Conservation (phyloP, 345 rosid genomes). For the Salix purpurea region DNA sequence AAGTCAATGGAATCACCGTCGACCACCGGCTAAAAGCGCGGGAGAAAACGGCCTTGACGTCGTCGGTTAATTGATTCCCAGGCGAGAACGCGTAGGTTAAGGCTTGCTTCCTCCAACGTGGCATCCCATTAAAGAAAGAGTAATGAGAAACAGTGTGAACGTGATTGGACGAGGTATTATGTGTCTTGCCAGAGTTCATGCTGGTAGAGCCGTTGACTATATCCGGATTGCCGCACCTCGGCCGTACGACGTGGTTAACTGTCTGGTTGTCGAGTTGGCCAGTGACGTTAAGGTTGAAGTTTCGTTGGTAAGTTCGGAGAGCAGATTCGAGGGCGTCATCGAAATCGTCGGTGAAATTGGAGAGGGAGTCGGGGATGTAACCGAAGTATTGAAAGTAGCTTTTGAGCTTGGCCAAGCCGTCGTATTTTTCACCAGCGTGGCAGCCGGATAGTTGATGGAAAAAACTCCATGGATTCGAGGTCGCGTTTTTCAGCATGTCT, state of each 20-base stretch:
- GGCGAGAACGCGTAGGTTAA: constrained; percentile 69
- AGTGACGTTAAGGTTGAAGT: constrained; percentile 65
- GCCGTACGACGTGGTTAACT: constrained; percentile 50
- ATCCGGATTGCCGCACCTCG: constrained; percentile 89
- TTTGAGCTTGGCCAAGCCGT: constrained; percentile 66
- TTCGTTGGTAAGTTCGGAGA: constrained; percentile 60
- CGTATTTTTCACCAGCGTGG: constrained; percentile 47
- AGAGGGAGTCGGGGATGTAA: constrained; percentile 39
- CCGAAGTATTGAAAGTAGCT: constrained; percentile 73
- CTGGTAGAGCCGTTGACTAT: constrained; percentile 70
- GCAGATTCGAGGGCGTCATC: constrained; percentile 60
- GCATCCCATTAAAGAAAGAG: constrained; percentile 64
- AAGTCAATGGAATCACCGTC: constrained; percentile 55
- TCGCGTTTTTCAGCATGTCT: constrained; percentile 5
- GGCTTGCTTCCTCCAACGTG: constrained; percentile 61
- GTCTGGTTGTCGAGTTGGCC: constrained; percentile 71
- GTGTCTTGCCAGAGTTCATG: constrained; percentile 61
- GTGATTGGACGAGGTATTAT: constrained; percentile 13
- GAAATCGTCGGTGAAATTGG: constrained; percentile 64
- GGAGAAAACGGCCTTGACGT: constrained; percentile 52
- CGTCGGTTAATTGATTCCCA: constrained; percentile 34
- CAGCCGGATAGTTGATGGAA: constrained; percentile 61
- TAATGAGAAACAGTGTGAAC: constrained; percentile 59
- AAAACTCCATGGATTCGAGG: constrained; percentile 51
- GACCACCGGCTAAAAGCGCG: constrained; percentile 80